Percentiles rank a stretch among this genome's conserved stretches.
phyloP scores from a whole-genome alignment of 768 basidiomycete species.

The Termitomyces sp. region DNA sequence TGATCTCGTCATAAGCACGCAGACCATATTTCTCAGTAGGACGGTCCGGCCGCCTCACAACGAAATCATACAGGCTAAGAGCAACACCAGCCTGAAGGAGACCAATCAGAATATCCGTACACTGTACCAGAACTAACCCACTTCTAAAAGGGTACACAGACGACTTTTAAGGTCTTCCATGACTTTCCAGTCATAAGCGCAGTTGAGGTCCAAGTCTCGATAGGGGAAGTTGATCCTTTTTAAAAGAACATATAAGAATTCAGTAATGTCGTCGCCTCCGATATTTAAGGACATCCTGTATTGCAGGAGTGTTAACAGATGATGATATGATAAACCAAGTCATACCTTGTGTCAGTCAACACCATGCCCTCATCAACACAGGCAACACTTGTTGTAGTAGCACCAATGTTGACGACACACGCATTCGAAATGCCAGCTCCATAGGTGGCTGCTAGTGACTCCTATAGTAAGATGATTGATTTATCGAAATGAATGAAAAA shows the following conservation, averaged over 20 bases:
- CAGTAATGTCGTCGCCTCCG: conserved; percentile 94
- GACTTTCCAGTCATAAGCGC: conserved; percentile 82
- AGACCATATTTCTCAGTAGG: conserved; percentile 84
- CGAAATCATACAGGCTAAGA: conserved; percentile 85
- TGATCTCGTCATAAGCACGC: conserved; percentile 92
- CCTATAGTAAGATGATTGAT: conserved; percentile 37
- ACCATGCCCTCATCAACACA: conserved; percentile 95
- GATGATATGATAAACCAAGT: not conserved
- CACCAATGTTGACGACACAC: conserved; percentile 94
- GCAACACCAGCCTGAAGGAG: conserved; percentile 74
- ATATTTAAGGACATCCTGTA: conserved; percentile 73
- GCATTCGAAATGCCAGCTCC: conserved; percentile 93
- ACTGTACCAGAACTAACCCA: conserved; percentile 27
- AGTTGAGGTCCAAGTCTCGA: conserved; percentile 68
- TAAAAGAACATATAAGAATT: conserved; percentile 77
- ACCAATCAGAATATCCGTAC: not conserved
- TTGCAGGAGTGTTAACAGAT: not conserved
- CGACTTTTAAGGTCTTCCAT: conserved; percentile 89
- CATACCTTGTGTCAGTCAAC: conserved; percentile 79
- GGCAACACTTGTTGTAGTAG: conserved; percentile 74
- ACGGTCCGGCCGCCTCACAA: conserved; percentile 70
- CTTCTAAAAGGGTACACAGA: conserved; percentile 85
- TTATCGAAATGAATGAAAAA: not conserved
- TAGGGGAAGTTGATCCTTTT: conserved; percentile 86
- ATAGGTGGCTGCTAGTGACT: conserved; percentile 89